Conservation (phyloP, 1,284 basidiomycete genomes). For the Mycosarcoma maydis region DNA sequence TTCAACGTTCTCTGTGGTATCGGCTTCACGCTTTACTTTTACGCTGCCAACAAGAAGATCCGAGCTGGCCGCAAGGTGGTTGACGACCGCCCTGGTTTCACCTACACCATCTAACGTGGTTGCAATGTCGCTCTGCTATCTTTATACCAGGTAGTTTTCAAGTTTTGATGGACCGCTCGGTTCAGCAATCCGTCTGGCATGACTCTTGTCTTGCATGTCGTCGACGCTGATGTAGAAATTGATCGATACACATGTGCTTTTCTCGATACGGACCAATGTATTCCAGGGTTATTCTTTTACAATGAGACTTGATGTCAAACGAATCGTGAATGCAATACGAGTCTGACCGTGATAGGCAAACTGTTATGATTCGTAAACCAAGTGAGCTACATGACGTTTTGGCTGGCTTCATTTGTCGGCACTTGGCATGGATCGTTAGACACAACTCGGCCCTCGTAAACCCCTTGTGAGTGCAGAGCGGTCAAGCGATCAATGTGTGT, state of each 20-base stretch:
- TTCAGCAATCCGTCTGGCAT: neutral
- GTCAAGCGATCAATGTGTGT: too few relatives aligned
- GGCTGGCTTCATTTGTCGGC: too few relatives aligned
- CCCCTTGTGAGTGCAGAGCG: too few relatives aligned
- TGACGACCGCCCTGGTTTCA: conserved; percentile 51
- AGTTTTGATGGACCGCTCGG: neutral
- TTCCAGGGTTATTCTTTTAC: neutral
- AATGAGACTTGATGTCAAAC: neutral
- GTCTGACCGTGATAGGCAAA: too few relatives aligned
- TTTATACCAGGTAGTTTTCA: neutral
- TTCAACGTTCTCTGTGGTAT: conserved; percentile 48
- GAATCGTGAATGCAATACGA: too few relatives aligned
- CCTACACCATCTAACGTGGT: conserved; percentile 47
- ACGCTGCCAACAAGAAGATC: conserved; percentile 50
- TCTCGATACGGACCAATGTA: neutral
- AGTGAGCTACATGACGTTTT: too few relatives aligned
- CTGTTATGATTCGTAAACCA: too few relatives aligned
- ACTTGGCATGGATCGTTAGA: too few relatives aligned
- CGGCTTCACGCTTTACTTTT: conserved; percentile 50
- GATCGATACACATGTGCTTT: neutral
- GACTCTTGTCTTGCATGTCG: neutral
- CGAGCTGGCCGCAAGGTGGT: conserved; percentile 48
- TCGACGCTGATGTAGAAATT: too few relatives aligned
- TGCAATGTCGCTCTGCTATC: neutral
- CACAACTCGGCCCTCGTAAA: too few relatives aligned